Conservation (phyloP, 768 basidiomycete species). For the Asterophora lycoperdoides region DNA sequence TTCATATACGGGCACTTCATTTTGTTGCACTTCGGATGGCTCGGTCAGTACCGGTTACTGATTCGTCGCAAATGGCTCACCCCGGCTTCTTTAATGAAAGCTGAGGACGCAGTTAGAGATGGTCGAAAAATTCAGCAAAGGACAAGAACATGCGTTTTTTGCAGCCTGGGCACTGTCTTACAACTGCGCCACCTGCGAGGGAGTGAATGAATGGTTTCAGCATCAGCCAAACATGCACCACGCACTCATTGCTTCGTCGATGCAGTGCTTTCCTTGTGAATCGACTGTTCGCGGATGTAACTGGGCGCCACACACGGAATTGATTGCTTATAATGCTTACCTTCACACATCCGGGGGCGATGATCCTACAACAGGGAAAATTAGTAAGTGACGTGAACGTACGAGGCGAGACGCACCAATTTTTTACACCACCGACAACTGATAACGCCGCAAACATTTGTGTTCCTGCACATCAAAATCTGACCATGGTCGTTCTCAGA, state of each 20-base stretch:
- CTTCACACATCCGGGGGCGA: slow-evolving; percentile 75
- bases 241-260: slow-evolving; percentile 94
- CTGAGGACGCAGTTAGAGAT: slow-evolving; percentile 28
- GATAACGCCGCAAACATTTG: slow-evolving; percentile 66
- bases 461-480: slow-evolving; percentile 52
- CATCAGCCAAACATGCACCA: slow-evolving; percentile 5
- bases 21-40: slow-evolving; percentile 72
- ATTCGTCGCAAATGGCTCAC: slow-evolving; percentile 38
- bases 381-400: no score
- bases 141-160: slow-evolving; percentile 52
- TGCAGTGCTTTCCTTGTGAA: slow-evolving; percentile 56
- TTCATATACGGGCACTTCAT: slow-evolving; percentile 65
- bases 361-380: slow-evolving; percentile 51
- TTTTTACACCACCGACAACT: slow-evolving; percentile 81
- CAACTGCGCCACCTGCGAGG: slow-evolving; percentile 63
- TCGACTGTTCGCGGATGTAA: not conserved
- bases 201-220: slow-evolving; percentile 1
- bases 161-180: slow-evolving; percentile 87
- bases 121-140: not conserved
- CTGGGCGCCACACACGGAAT: not conserved
- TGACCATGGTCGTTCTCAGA: slow-evolving; percentile 55
- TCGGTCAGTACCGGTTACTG: not conserved
- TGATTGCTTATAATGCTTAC: slow-evolving; percentile 27
- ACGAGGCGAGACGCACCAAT: slow-evolving; percentile 36
- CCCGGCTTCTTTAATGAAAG: slow-evolving; percentile 76